phyloP scores from a whole-genome alignment of 805 yeast genomes.

The Maudiozyma turicensis region DNA sequence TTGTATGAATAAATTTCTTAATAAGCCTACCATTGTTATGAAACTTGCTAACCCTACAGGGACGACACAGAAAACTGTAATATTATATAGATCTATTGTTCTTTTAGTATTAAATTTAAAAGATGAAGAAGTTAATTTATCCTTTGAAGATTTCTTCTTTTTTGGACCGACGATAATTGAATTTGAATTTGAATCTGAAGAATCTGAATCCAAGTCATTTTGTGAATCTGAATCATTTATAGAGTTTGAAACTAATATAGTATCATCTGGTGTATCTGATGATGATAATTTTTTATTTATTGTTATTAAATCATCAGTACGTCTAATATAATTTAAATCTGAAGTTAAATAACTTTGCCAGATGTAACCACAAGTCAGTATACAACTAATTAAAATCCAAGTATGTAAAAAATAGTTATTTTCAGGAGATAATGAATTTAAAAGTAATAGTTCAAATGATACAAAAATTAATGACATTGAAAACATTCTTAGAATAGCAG shows the following conservation, averaged over 20 bases:
- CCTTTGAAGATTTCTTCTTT: constrained; percentile 20
- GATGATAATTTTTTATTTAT: constrained; percentile 3
- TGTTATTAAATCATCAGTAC: not conserved
- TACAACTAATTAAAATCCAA: constrained; percentile 86
- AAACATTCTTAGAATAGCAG: constrained; percentile 79
- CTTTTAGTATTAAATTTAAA: constrained; percentile 32
- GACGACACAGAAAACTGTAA: constrained; percentile 94
- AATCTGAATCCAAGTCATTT: too few relatives aligned
- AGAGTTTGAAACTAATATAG: not conserved
- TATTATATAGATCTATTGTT: constrained; percentile 76
- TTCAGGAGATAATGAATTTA: constrained; percentile 61
- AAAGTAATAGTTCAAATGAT: constrained; percentile 57
- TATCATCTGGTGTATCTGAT: not conserved
- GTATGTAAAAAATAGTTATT: constrained; percentile 71
- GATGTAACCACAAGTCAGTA: constrained; percentile 69
- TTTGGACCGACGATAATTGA: not conserved
- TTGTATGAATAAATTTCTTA: constrained; percentile 65
- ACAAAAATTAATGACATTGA: constrained; percentile 70
- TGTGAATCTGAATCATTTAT: constrained; percentile 4
- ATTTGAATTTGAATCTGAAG: not conserved
- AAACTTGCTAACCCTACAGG: constrained; percentile 95
- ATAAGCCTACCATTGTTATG: constrained; percentile 76
- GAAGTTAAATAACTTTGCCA: constrained; percentile 84
- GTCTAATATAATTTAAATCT: constrained; percentile 39
- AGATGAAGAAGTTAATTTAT: constrained; percentile 4